Percentiles rank a stretch among this genome's conserved stretches.
phyloP scores from a whole-genome alignment of 345 rosid genomes.

The Eutrema yunnanense region DNA sequence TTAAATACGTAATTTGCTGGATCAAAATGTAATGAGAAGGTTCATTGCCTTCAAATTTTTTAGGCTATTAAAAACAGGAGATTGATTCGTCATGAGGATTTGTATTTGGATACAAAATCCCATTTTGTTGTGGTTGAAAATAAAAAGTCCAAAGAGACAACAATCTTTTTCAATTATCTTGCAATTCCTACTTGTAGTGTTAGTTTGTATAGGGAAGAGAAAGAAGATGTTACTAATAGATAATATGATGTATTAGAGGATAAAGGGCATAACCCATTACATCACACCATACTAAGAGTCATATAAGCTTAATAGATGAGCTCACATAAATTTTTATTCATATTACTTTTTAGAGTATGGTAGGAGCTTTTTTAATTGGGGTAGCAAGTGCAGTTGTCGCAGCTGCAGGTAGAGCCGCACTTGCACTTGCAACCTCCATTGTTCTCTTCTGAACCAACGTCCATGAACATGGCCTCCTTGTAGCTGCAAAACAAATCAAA shows the following conservation, averaged over 20 bases:
- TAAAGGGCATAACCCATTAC: slow-evolving; percentile 5
- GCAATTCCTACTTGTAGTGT: background rate
- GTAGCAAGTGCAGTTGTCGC: slow-evolving; percentile 71
- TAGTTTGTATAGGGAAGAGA: background rate
- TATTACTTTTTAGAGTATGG: background rate
- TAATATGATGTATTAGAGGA: slow-evolving; percentile 10
- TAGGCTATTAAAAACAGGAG: slow-evolving; percentile 5
- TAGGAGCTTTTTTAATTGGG: background rate
- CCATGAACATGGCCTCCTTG: slow-evolving; percentile 39
- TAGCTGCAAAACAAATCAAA: slow-evolving; percentile 36
- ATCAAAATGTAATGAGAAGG: background rate
- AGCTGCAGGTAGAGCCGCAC: slow-evolving; percentile 72
- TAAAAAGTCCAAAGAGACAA: background rate
- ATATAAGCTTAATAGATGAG: background rate
- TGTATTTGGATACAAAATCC: slow-evolving; percentile 7
- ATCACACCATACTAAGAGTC: slow-evolving; percentile 16
- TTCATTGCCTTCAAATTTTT: slow-evolving; percentile 18
- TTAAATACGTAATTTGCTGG: background rate
- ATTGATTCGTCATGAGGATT: background rate
- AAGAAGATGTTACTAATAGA: background rate
- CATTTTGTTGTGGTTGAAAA: slow-evolving; percentile 6
- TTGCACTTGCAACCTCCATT: slow-evolving; percentile 53
- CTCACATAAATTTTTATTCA: slow-evolving; percentile 22
- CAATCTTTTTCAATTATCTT: background rate
- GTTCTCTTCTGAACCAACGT: slow-evolving; percentile 36